Evolutionary conservation across 768 basidiomycete genomes (phyloP).

Genomic region (Leucosporidium creatinivorum): DNA sequence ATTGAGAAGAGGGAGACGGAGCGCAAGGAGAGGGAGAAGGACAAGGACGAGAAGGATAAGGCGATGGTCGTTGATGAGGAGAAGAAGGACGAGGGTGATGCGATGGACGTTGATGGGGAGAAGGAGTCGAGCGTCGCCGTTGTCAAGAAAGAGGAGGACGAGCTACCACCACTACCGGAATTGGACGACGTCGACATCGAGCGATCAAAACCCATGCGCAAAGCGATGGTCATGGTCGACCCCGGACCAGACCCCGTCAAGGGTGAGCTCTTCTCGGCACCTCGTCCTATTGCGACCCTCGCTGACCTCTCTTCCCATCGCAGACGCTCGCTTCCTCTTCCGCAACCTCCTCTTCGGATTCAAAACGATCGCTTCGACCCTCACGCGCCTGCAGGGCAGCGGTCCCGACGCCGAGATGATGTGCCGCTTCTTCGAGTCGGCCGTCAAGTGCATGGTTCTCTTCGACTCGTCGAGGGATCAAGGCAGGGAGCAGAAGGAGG

Average conservation of each 20-base stretch:
- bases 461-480: constrained; percentile 58
- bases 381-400: constrained; percentile 72
- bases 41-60: neutral
- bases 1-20: constrained; percentile 35
- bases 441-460: constrained; percentile 73
- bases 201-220: constrained; percentile 72
- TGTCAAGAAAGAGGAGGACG: constrained; percentile 13
- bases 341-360: constrained; percentile 83
- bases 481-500: constrained; percentile 56
- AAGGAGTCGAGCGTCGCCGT: neutral
- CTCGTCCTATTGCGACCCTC: neutral
- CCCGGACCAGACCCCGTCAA: constrained; percentile 72
- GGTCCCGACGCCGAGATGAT: constrained; percentile 75
- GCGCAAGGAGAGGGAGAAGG: neutral
- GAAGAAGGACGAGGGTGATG: neutral
- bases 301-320: neutral
- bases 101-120: constrained; percentile 5
- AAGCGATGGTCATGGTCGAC: constrained; percentile 68
- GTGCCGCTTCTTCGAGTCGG: constrained; percentile 76
- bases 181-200: constrained; percentile 67
- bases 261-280: constrained; percentile 49
- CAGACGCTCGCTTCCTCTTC: constrained; percentile 79
- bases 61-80: neutral
- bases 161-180: constrained; percentile 29
- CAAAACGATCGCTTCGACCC: constrained; percentile 63